A percentile compares a stretch with the other conserved stretches of the same genome.
Conservation (phyloP, 495 filamentous ascomycete genomes). For the Neurospora sp. region DNA sequence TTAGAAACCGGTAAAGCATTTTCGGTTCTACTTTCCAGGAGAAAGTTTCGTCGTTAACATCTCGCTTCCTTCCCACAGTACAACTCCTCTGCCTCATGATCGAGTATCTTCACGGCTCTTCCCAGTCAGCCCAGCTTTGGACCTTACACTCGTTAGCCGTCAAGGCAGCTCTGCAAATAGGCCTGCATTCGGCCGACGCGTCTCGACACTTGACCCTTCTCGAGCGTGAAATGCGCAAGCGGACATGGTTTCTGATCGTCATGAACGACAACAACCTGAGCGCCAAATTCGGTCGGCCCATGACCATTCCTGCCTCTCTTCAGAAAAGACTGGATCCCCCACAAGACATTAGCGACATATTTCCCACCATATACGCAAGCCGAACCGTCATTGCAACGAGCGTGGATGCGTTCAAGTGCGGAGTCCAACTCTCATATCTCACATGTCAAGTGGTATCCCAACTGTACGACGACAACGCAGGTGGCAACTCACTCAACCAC, state of each 20-base stretch:
- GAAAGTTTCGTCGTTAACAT: background rate
- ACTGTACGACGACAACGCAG: background rate
- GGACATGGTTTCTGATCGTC: background rate
- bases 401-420: background rate
- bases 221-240: background rate
- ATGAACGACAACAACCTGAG: background rate
- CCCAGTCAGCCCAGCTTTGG: background rate
- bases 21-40: background rate
- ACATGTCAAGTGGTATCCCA: background rate
- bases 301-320: background rate
- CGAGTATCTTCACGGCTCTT: background rate
- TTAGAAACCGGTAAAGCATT: background rate
- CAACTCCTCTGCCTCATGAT: background rate
- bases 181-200: background rate
- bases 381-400: background rate
- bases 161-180: background rate
- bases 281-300: background rate
- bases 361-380: background rate
- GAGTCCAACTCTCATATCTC: background rate
- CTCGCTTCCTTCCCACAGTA: background rate
- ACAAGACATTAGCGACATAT: background rate
- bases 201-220: background rate
- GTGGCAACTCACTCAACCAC: background rate
- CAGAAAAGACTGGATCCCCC: background rate
- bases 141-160: background rate